Evolutionary conservation across 495 filamentous ascomycete genomes (phyloP).

Genomic region (Neurospora hispaniola): DNA sequence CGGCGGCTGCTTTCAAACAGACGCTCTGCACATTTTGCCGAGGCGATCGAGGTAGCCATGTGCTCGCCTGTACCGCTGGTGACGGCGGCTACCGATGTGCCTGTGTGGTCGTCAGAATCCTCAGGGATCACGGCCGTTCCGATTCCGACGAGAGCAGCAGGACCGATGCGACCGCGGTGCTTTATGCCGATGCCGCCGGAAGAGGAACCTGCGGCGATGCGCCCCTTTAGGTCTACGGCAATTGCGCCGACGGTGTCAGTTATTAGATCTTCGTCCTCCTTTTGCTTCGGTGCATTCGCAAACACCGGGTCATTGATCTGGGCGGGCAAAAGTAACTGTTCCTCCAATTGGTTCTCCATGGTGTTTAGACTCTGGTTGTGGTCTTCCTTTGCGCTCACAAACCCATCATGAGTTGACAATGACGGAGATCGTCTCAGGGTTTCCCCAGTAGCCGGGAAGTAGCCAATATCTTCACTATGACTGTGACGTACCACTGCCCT

Average conservation of each 20-base stretch:
- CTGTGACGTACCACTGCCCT: constrained; percentile 9
- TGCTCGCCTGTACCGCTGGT: constrained; percentile 95
- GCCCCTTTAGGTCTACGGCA: constrained; percentile 72
- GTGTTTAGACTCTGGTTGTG: neutral
- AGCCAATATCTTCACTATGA: constrained; percentile 8
- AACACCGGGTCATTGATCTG: neutral
- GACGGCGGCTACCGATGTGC: constrained; percentile 60
- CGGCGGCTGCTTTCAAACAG: constrained; percentile 57
- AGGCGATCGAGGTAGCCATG: constrained; percentile 85
- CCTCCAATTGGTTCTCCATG: neutral
- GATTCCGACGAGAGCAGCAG: constrained; percentile 83
- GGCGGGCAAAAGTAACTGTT: neutral
- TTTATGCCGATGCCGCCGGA: constrained; percentile 99
- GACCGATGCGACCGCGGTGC: constrained; percentile 78
- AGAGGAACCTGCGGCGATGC: constrained; percentile 92
- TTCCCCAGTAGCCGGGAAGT: neutral
- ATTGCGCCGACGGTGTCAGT: constrained; percentile 95
- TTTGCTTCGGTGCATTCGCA: neutral
- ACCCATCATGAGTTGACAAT: constrained; percentile 15
- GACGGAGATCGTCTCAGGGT: neutral
- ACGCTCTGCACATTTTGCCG: constrained; percentile 63
- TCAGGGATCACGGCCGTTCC: constrained; percentile 77
- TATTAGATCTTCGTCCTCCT: constrained; percentile 42
- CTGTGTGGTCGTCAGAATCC: constrained; percentile 42
- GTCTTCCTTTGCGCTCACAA: constrained; percentile 6